Percentiles rank a stretch among this genome's conserved stretches.
phyloP scores from a whole-genome alignment of 169 alveolate genomes.

The Plasmodium chabaudi region DNA sequence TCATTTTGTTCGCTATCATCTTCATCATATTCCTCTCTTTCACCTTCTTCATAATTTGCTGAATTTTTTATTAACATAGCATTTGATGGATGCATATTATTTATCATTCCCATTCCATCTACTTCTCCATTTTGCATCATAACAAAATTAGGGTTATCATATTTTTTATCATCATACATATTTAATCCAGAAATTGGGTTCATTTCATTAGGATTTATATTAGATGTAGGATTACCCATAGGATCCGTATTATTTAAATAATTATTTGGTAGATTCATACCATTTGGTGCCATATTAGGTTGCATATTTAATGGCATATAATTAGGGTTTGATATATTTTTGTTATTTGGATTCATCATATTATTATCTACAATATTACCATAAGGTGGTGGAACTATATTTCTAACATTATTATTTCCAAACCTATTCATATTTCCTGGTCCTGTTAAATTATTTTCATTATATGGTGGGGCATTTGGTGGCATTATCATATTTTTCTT shows the following conservation, averaged over 20 bases:
- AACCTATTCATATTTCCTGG: background rate
- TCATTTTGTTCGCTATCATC: background rate
- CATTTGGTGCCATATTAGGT: too few relatives aligned
- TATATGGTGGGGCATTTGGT: background rate
- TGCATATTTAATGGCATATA: slow-evolving; percentile 14
- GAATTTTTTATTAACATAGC: too few relatives aligned
- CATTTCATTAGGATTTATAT: too few relatives aligned
- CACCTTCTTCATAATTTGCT: background rate
- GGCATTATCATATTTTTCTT: slow-evolving; percentile 8
- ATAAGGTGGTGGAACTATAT: background rate
- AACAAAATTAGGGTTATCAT: too few relatives aligned
- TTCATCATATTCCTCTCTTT: background rate
- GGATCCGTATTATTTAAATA: too few relatives aligned
- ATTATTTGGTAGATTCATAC: too few relatives aligned
- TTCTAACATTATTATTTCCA: background rate
- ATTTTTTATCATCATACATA: slow-evolving; percentile 8
- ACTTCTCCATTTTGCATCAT: background rate
- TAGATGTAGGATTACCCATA: too few relatives aligned
- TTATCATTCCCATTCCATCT: background rate
- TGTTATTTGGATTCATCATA: background rate
- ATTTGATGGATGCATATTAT: background rate
- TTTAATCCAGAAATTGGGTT: too few relatives aligned
- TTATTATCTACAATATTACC: background rate
- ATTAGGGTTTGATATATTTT: slow-evolving; percentile 11
- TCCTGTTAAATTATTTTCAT: background rate